Conservation (phyloP, 495 filamentous ascomycete genomes). For the Penicillium odoratum region DNA sequence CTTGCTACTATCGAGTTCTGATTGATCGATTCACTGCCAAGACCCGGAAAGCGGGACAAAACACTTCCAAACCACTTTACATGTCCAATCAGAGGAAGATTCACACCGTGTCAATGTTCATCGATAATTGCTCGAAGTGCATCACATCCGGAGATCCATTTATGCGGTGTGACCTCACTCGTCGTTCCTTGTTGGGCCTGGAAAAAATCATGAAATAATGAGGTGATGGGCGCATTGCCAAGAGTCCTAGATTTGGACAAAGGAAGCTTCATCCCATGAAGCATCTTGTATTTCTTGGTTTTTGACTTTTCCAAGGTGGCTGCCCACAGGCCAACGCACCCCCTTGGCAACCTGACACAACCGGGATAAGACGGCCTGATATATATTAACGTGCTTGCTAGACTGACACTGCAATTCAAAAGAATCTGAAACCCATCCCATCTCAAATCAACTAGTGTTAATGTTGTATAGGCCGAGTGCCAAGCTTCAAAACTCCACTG, state of each 20-base stretch:
- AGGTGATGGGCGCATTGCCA: neutral
- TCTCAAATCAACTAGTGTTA: neutral
- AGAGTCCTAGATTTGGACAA: neutral
- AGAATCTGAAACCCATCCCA: neutral
- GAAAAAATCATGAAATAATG: neutral
- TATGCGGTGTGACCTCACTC: conserved; percentile 4
- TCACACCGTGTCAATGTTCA: neutral
- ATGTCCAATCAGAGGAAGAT: neutral
- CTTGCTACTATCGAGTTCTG: neutral
- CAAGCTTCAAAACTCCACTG: conserved; percentile 10
- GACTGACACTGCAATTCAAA: neutral
- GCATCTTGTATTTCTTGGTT: conserved; percentile 2
- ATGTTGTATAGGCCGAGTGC: neutral
- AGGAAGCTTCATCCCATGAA: neutral
- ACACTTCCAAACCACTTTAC: neutral
- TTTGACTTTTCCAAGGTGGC: neutral
- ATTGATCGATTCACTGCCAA: neutral
- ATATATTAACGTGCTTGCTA: neutral
- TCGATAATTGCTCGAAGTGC: neutral
- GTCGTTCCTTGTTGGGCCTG: neutral
- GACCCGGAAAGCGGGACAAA: neutral
- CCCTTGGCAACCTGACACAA: neutral
- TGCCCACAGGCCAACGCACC: neutral
- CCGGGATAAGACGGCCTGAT: neutral
- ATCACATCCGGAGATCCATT: neutral